Evolutionary conservation across 2,329 filamentous ascomycete genomes (phyloP), one percentile per base, ranked within the genome.

Genomic region (Hypoxylon sp.): DNA sequence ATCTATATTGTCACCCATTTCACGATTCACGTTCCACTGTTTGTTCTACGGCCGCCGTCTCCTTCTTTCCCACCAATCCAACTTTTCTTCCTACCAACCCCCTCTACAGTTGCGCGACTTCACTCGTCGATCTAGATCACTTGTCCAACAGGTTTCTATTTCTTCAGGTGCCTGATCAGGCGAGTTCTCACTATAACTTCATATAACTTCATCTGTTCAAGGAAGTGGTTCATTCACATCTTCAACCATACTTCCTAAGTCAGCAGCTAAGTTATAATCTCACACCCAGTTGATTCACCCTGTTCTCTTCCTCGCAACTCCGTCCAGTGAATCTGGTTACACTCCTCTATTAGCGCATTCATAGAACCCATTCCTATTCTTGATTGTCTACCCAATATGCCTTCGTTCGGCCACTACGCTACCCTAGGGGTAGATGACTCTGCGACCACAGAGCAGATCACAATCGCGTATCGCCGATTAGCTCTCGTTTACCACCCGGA

Each of bases 401-500:
- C 66, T 14, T n/a, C 68, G 6, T 71, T 74, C 25, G 70, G 75
- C 48, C 67, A 68, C 63, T 78, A 78, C 50, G 57, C 65, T 30
- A 51, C 65, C 64, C 75, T 78, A n/a, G 67, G 67, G 65, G 65
- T 77, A 34, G 66, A 69, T 10, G 32, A 19, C 14, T 65, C 61
- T 1, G 75, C 74, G 2, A 68, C 74, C 1, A 3, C 41, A 0
- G 36, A 70, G 10, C 70, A 78, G 3, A 67, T 77, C 43, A 74
- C 57, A 7, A 41, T 69, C 0, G 61, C 74, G 7, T 77, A 75
- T 55, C 70, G 70, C 6, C 70, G 70, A 1, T 32, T 77, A 6
- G 75, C 73, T 3, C 63, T 45, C 0, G 52, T 73, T 2, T 63
- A 75, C n/a, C 73, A 77, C 36, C 75, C 75, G 0, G 74, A 78